Evolutionary conservation across 2,329 filamentous ascomycete species (phyloP).

Genomic region (Penicillium sp.): DNA sequence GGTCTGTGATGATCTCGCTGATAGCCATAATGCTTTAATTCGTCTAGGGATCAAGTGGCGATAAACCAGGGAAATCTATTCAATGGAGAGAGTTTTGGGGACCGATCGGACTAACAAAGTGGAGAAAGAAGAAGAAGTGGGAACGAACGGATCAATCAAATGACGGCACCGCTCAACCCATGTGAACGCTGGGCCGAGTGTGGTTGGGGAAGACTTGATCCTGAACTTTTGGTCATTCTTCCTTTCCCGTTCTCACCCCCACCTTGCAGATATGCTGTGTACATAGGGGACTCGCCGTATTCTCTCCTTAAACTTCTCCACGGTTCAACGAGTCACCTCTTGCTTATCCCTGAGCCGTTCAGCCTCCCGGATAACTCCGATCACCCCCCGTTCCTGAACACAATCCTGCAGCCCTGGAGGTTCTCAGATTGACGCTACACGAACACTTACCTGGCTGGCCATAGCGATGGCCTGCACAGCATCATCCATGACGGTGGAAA

Average conservation of each 20-base stretch:
- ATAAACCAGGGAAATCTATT: background rate
- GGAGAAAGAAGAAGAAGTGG: constrained; percentile 12
- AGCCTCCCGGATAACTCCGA: constrained; percentile 6
- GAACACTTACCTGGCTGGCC: background rate
- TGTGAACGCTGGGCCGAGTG: constrained; percentile 18
- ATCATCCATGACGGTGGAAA: constrained; percentile 42
- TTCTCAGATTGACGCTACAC: background rate
- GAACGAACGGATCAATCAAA: constrained; percentile 18
- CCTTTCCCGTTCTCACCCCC: constrained; percentile 12
- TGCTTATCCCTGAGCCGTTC: background rate
- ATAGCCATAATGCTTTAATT: constrained; percentile 49
- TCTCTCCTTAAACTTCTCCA: background rate
- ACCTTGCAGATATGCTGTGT: constrained; percentile 6
- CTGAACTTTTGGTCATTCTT: constrained; percentile 4
- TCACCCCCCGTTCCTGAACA: constrained; percentile 2
- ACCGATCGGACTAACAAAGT: constrained; percentile 11
- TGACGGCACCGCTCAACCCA: constrained; percentile 5
- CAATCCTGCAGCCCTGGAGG: background rate
- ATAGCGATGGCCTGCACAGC: constrained; percentile 41
- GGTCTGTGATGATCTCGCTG: constrained; percentile 63
- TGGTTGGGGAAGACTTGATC: constrained; percentile 18
- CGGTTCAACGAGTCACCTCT: background rate
- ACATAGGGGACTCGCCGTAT: constrained; percentile 3
- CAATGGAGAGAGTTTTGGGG: constrained; percentile 1
- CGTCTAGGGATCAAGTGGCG: constrained; percentile 1